Base-by-base conservation (phyloP, 495 filamentous ascomycete species). In the Geopyxis carbonaria region DNA sequence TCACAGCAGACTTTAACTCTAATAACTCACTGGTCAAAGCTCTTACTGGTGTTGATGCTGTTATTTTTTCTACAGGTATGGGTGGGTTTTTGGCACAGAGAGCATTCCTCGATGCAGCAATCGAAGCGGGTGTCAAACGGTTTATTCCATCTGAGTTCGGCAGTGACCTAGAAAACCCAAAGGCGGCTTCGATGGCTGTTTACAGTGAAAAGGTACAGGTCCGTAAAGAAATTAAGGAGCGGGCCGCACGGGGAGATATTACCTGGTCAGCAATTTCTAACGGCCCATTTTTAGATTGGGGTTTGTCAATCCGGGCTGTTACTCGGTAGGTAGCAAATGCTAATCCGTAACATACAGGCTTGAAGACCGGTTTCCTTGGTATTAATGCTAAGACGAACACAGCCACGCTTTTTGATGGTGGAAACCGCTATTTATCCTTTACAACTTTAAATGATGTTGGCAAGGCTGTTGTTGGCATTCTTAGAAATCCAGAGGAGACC, bases 111-210 rank as follows among this genome's bases (percentile, higher is more conserved):
- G 63, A 73, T 47, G 68, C 67, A 8, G 60, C 64, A 7, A 54
- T 72, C 23, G 38, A 45, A 4, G 69, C 64, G 1, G 66, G 68
- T 1, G 67, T 73, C 19, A 68, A 62, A 31, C 58, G 67, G 5
- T 68, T 72, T 44, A 58, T 73, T 19, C 69, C 69, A 10, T 61
- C 60, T 4, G 69, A 73, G 30, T 75, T 62, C 42, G 64, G 60
- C 7, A 42, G 45, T 19, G 45, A 58, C 32, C 37, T 40, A 28
- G 38, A 41, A 13, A 39, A 45, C 18, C 29, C 28, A n/a, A 34
- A 59, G 4, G 45, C 45, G 2, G 25, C 45, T 2, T 35, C 49
- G 5, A 49, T 68, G 0, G 61, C 64, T 3, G 46, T 34, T 4
- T 45, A 40, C 23, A 23, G 22, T 7, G 23, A 13, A 3, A 45